phyloP scores from a whole-genome alignment of 257 asterid species.

The Solanum lignicaule region DNA sequence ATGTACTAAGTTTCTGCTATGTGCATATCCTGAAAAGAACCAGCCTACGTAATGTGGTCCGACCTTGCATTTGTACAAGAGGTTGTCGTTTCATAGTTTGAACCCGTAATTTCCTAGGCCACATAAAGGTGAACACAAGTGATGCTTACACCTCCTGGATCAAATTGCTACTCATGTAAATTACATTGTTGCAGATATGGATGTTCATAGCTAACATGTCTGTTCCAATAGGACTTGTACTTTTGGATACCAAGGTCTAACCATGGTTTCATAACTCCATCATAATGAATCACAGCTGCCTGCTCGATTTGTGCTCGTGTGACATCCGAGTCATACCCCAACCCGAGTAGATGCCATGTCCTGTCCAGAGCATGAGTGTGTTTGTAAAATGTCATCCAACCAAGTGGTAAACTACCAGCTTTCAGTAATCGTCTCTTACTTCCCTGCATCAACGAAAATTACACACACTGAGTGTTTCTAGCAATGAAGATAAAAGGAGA shows the following conservation, averaged over 20 bases:
- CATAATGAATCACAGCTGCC: slow-evolving; percentile 76
- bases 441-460: slow-evolving; percentile 36
- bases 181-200: slow-evolving; percentile 78
- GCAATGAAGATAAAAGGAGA: background rate
- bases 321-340: slow-evolving; percentile 59
- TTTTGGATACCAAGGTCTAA: slow-evolving; percentile 68
- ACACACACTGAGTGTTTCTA: background rate
- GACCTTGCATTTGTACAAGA: background rate
- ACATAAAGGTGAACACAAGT: background rate
- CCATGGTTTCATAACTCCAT: slow-evolving; percentile 90
- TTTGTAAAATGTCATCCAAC: slow-evolving; percentile 75
- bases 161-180: slow-evolving; percentile 40
- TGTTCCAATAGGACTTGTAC: slow-evolving; percentile 61
- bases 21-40: background rate
- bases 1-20: background rate
- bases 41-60: background rate
- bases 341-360: slow-evolving; percentile 72
- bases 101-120: background rate
- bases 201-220: slow-evolving; percentile 54
- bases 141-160: slow-evolving; percentile 9
- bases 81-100: background rate
- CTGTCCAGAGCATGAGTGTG: slow-evolving; percentile 48
- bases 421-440: slow-evolving; percentile 36
- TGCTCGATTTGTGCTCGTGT: slow-evolving; percentile 32
- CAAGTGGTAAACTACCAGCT: slow-evolving; percentile 83